These are phyloP conservation scores for Cetradonia linearis DNA, from an alignment of 495 filamentous ascomycete genomes.

Conservation along the genomic window DNA sequence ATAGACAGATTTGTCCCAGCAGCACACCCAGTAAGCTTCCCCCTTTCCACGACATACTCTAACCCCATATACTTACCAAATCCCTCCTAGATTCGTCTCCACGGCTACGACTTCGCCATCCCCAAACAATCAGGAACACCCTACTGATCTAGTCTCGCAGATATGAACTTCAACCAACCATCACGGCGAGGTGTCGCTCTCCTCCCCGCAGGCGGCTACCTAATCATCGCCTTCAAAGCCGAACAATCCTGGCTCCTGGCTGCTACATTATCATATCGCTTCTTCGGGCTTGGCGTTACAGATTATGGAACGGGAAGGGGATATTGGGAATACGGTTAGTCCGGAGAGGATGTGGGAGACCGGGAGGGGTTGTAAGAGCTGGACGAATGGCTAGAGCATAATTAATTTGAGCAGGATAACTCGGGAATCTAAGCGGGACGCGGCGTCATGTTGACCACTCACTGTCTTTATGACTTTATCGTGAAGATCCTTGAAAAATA, in stretches of 20 bases:
- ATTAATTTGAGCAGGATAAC: neutral
- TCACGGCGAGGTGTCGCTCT: constrained; percentile 50
- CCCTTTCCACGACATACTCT: neutral
- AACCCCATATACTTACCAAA: neutral
- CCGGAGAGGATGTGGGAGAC: neutral
- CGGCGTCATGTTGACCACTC: no score
- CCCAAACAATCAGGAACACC: constrained; percentile 36
- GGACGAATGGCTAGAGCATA: neutral
- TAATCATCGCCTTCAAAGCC: constrained; percentile 44
- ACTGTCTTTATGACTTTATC: no score
- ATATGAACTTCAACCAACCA: constrained; percentile 31
- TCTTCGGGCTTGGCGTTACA: constrained; percentile 31
- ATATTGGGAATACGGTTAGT: neutral
- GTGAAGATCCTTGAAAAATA: no score
- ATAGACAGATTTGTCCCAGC: neutral
- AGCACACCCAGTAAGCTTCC: constrained; percentile 22
- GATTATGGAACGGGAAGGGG: constrained; percentile 27
- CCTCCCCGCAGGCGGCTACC: constrained; percentile 39
- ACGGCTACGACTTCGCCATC: constrained; percentile 51
- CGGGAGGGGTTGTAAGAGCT: neutral
- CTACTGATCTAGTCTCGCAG: constrained; percentile 21
- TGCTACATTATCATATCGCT: constrained; percentile 36
- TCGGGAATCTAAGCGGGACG: neutral
- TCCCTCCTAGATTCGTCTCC: constrained; percentile 38
- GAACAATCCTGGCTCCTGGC: constrained; percentile 35